These are phyloP conservation scores for Trametes coccinea DNA, from an alignment of 768 basidiomycete species.

Conservation along the genomic window DNA sequence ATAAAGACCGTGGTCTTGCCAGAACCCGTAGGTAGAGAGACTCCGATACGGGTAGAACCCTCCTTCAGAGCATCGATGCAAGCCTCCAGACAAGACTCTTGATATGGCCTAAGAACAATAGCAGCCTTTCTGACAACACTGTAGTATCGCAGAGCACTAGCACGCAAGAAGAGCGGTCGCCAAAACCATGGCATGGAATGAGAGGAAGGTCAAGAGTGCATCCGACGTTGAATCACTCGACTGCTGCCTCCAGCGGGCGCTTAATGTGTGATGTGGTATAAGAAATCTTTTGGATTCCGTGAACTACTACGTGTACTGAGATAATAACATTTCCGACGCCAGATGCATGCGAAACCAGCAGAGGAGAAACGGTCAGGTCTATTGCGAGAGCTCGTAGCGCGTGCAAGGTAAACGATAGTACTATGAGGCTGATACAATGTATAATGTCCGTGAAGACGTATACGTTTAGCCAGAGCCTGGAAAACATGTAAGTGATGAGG, in stretches of 20 bases:
- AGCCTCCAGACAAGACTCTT: conserved; percentile 74
- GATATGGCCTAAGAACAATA: conserved; percentile 75
- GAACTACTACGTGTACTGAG: conserved; percentile 25
- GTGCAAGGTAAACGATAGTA: conserved; percentile 32
- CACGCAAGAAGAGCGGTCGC: background rate
- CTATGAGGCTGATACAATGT: conserved; percentile 33
- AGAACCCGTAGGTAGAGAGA: conserved; percentile 83
- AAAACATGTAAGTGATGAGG: background rate
- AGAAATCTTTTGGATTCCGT: conserved; percentile 16
- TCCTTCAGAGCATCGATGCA: conserved; percentile 69
- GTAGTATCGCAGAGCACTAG: background rate
- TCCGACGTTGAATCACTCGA: background rate
- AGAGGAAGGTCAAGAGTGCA: background rate
- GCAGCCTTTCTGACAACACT: background rate
- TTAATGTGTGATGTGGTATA: conserved; percentile 6
- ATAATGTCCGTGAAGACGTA: conserved; percentile 25
- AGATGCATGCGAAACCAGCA: conserved; percentile 19
- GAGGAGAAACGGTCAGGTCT: conserved; percentile 34
- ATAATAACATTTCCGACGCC: conserved; percentile 22
- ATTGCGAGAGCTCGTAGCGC: conserved; percentile 32
- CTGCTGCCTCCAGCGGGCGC: background rate
- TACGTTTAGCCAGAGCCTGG: conserved; percentile 45
- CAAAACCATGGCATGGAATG: conserved; percentile 22
- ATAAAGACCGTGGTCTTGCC: conserved; percentile 93
- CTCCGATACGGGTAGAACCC: conserved; percentile 77